Evolutionary conservation across 805 yeast species (phyloP), one percentile per base, ranked within the genome.

Genomic region (Wickerhamomyces queroliae): DNA sequence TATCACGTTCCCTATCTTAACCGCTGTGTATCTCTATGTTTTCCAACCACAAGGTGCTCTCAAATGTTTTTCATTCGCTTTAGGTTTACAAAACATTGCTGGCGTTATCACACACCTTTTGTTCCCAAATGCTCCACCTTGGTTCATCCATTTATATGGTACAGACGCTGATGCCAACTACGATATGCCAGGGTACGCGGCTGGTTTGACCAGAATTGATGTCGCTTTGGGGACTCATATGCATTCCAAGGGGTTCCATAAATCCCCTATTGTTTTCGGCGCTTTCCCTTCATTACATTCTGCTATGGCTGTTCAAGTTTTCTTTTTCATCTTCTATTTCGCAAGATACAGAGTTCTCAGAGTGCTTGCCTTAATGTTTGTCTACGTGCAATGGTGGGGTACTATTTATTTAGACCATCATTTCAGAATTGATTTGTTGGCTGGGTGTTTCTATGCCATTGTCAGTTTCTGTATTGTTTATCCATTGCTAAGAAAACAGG

Each of bases 101-200:
- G 83, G 85, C 19, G 79, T 79, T 0, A 29, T 69, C 28, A 81
- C 86, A 3, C 87, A 80, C 55, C 53, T 82, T 27, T 35, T 69
- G 6, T 66, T 80, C 55, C 90, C 90, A 20, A 80, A 76, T 53
- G 84, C 87, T 1, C 84, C 89, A 1, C 89, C 89, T 3, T 78
- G 87, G 81, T 82, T 79, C 55, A 74, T 78, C 35, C 80, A 75
- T 52, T 44, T 76, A 44, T 70, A 81, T 47, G 85, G 87, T 4
- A 69, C 71, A 18, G 72, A 76, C 45, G 70, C 53, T 41, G 63
- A 55, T 9, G 82, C 83, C 2, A 66, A 70, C 44, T 82, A 81
- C 55, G 74, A 72, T 24, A 77, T 77, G 71, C 72, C 72, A 12
- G 86, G 86, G 12, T 82, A 74, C 52, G 83, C 86, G 2, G 90